Conservation (phyloP, 1,139 yeast genomes). For the Zygosaccharomyces pseudobailii region DNA sequence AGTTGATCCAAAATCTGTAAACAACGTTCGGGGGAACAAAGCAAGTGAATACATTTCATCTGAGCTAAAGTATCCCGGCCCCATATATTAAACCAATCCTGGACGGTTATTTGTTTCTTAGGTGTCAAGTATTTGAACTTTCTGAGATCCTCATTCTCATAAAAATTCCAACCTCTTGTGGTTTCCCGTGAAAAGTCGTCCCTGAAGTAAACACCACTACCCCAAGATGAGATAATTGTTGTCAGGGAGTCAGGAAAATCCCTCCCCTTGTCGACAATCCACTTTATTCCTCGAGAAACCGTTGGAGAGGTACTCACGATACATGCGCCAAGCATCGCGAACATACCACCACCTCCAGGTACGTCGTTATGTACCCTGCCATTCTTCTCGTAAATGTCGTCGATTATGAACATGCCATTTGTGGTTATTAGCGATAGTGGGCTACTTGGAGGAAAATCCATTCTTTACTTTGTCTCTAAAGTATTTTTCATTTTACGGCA, state of each 20-base stretch:
- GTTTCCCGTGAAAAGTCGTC: constrained; percentile 51
- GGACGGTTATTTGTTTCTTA: constrained; percentile 57
- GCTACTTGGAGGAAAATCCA: neutral
- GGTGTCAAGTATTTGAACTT: constrained; percentile 54
- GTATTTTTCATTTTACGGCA: neutral
- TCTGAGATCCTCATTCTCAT: constrained; percentile 59
- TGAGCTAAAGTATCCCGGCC: constrained; percentile 37
- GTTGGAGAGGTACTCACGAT: constrained; percentile 39
- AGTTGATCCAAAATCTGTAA: constrained; percentile 42
- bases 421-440: constrained; percentile 43
- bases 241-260: constrained; percentile 62
- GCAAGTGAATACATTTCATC: constrained; percentile 53
- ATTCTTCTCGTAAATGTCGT: constrained; percentile 58
- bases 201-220: constrained; percentile 55
- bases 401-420: constrained; percentile 89
- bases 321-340: constrained; percentile 73
- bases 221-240: constrained; percentile 52
- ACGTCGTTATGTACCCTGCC: constrained; percentile 47
- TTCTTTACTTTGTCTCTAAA: neutral
- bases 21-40: constrained; percentile 68
- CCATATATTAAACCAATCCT: constrained; percentile 44
- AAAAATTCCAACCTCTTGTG: constrained; percentile 76
- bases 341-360: constrained; percentile 89
- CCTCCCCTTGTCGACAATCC: constrained; percentile 72
- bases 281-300: constrained; percentile 44